Percentiles rank a stretch among this genome's conserved stretches.
phyloP scores from a whole-genome alignment of 176 grass and related monocot genomes.

The Oryza longistaminata region DNA sequence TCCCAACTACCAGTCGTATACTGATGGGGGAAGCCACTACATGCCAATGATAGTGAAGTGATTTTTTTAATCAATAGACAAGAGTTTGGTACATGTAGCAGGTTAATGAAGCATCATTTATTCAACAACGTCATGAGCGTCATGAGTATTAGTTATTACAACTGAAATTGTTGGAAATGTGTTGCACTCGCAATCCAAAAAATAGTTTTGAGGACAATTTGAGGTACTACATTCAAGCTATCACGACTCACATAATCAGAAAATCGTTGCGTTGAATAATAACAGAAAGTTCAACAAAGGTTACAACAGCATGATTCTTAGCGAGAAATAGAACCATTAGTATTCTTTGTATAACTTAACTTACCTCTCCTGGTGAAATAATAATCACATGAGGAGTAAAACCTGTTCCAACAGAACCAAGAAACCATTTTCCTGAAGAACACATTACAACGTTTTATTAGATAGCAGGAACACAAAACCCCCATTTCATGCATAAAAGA shows the following conservation, averaged over 20 bases:
- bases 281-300: neutral
- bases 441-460: constrained; percentile 4
- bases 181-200: neutral
- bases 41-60: neutral
- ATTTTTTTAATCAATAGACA: neutral
- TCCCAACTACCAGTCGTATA: neutral
- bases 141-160: neutral
- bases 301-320: neutral
- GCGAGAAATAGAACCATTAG: constrained; percentile 9
- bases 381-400: constrained; percentile 97
- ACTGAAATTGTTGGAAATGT: neutral
- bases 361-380: constrained; percentile 83
- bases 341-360: neutral
- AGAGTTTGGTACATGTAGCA: neutral
- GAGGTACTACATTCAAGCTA: neutral
- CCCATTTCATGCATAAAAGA: neutral
- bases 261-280: neutral
- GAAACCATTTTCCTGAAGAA: constrained; percentile 89
- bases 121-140: neutral
- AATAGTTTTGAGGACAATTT: neutral
- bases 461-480: neutral
- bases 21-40: neutral
- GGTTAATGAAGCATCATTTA: neutral
- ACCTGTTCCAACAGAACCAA: constrained; percentile 88
- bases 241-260: neutral